A percentile compares a stretch with the other conserved stretches of the same genome.
These are phyloP conservation scores for Sarcocystis neurona DNA, from an alignment of 169 alveolate species.

Conservation along the genomic window DNA sequence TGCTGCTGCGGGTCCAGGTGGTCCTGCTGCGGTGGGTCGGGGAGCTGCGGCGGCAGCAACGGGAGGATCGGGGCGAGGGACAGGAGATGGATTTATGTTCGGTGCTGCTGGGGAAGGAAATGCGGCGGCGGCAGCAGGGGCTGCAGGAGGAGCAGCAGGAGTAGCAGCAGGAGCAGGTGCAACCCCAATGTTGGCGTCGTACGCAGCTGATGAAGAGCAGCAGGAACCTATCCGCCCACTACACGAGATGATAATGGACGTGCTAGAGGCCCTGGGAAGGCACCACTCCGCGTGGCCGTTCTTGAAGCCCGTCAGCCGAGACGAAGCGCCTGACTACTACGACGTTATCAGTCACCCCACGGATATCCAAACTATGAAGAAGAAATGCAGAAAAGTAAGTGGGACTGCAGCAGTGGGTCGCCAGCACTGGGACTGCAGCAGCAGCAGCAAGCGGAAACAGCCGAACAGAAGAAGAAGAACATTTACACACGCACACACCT, in stretches of 20 bases:
- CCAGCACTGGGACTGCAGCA: background rate
- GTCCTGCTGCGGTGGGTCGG: no score
- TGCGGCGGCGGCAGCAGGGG: no score
- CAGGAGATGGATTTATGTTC: no score
- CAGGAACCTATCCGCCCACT: conserved; percentile 60
- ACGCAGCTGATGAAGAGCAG: no score
- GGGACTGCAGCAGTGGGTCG: background rate
- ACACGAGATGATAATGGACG: conserved; percentile 82
- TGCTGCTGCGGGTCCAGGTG: no score
- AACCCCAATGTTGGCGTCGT: no score
- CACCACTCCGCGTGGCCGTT: conserved; percentile 93
- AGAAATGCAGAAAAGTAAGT: conserved; percentile 21
- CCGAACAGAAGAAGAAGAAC: background rate
- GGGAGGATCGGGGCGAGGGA: no score
- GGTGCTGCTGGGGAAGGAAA: no score
- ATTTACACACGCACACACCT: background rate
- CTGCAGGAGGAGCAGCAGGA: no score
- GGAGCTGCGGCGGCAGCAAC: no score
- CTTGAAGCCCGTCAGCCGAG: conserved; percentile 92
- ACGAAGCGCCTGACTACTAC: conserved; percentile 96
- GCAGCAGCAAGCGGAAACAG: background rate
- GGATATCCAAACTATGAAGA: conserved; percentile 66
- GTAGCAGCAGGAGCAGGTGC: no score
- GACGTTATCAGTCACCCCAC: conserved; percentile 95
- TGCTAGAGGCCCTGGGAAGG: conserved; percentile 79